Evolutionary conservation across 805 yeast genomes (phyloP).

Genomic region (Candida michaelii): DNA sequence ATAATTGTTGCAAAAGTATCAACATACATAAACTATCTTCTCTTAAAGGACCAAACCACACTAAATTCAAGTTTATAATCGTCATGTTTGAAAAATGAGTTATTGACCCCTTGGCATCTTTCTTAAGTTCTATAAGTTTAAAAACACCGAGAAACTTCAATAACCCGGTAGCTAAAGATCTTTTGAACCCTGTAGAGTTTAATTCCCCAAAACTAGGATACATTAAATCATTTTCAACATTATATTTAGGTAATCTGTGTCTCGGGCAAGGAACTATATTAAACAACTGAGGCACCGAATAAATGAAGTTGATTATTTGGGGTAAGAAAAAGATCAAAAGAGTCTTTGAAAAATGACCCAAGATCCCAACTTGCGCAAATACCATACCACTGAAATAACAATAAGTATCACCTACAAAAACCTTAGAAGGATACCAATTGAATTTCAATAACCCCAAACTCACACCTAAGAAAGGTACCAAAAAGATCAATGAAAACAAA

Average conservation of each 20-base stretch:
- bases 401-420: slow-evolving; percentile 97
- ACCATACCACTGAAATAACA: slow-evolving; percentile 99
- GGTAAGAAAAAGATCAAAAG: slow-evolving; percentile 82
- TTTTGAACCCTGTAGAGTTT: slow-evolving; percentile 19
- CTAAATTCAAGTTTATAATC: slow-evolving; percentile 75
- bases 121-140: slow-evolving; percentile 43
- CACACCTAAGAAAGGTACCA: slow-evolving; percentile 86
- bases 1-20: slow-evolving; percentile 62
- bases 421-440: slow-evolving; percentile 90
- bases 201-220: slow-evolving; percentile 55
- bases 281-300: slow-evolving; percentile 90
- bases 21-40: slow-evolving; percentile 72
- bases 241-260: slow-evolving; percentile 84
- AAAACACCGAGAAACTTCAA: slow-evolving; percentile 42
- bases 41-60: slow-evolving; percentile 86
- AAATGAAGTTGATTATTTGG: slow-evolving; percentile 85
- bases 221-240: slow-evolving; percentile 65
- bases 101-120: slow-evolving; percentile 23
- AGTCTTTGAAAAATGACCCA: slow-evolving; percentile 96
- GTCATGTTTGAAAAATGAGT: slow-evolving; percentile 77
- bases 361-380: slow-evolving; percentile 92
- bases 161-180: slow-evolving; percentile 19
- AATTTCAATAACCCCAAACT: slow-evolving; percentile 70
- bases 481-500: slow-evolving; percentile 70
- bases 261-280: slow-evolving; percentile 90